Conservation (phyloP, 768 basidiomycete genomes). For the Daedalea quercina region DNA sequence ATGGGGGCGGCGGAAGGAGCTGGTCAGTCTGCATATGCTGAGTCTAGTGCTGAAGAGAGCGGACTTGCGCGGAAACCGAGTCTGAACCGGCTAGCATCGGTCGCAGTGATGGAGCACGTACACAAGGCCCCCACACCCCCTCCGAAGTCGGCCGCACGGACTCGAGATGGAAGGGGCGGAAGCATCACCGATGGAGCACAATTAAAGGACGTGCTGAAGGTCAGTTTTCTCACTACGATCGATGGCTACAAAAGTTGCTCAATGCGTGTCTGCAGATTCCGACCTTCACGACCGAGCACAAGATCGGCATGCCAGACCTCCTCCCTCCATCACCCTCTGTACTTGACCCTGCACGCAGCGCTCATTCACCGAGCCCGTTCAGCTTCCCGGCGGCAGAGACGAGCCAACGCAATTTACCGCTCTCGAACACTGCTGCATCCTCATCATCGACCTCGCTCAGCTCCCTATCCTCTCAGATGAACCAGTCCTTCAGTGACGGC, state of each 20-base stretch:
- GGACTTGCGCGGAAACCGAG: constrained; percentile 29
- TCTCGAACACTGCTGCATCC: constrained; percentile 26
- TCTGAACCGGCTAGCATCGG: constrained; percentile 43
- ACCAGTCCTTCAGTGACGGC: constrained; percentile 17
- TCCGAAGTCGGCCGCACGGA: constrained; percentile 37
- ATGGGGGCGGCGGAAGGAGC: constrained; percentile 19
- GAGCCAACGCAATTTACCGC: constrained; percentile 7
- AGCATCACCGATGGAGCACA: constrained; percentile 33
- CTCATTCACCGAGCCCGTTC: constrained; percentile 33
- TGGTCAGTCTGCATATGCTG: background rate
- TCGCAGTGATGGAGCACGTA: constrained; percentile 46
- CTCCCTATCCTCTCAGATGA: constrained; percentile 26
- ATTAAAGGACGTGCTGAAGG: constrained; percentile 71
- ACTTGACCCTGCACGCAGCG: constrained; percentile 30
- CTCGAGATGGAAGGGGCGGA: constrained; percentile 39
- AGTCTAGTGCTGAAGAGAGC: background rate
- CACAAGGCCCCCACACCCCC: constrained; percentile 29
- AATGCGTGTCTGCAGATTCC: constrained; percentile 40
- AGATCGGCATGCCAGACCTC: constrained; percentile 60
- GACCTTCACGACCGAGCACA: constrained; percentile 61
- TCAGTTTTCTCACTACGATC: constrained; percentile 18
- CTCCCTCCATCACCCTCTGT: constrained; percentile 68
- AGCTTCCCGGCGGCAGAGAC: constrained; percentile 20
- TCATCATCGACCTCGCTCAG: constrained; percentile 33
- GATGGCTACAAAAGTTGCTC: background rate